Evolutionary conservation across 1,284 basidiomycete genomes (phyloP).

Genomic region (Jaminaea rosea): DNA sequence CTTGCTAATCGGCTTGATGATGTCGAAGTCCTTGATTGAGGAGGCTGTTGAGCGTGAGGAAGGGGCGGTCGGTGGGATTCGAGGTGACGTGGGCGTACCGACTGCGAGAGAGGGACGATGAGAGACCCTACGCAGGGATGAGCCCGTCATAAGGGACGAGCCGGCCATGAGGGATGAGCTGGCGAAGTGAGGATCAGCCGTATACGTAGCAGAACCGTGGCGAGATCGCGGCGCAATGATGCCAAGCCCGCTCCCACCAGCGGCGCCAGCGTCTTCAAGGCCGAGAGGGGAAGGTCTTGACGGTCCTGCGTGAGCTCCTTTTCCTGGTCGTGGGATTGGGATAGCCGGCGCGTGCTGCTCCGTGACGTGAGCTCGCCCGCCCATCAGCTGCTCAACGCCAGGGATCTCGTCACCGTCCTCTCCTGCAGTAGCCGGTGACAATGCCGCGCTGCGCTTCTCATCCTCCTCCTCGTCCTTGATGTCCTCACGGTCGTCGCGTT

Average conservation of each 20-base stretch:
- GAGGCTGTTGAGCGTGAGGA: slow-evolving; percentile 70
- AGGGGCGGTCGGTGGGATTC: slow-evolving; percentile 68
- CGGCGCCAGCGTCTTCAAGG: too few relatives aligned
- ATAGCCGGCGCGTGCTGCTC: slow-evolving; percentile 2
- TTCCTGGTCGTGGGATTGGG: neutral
- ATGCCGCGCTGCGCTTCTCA: too few relatives aligned
- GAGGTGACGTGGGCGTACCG: slow-evolving; percentile 63
- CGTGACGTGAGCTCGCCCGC: slow-evolving; percentile 13
- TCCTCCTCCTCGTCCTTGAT: slow-evolving; percentile 23
- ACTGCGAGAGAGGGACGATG: neutral
- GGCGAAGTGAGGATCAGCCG: too few relatives aligned
- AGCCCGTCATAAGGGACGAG: too few relatives aligned
- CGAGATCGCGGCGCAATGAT: too few relatives aligned
- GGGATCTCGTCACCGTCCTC: slow-evolving; percentile 31
- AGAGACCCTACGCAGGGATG: neutral
- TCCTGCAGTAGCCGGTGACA: too few relatives aligned
- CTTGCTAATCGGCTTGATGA: slow-evolving; percentile 98
- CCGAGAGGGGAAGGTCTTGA: too few relatives aligned
- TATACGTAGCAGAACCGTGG: neutral
- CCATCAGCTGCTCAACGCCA: slow-evolving; percentile 29
- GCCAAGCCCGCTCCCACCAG: too few relatives aligned
- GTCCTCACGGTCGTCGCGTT: slow-evolving; percentile 10
- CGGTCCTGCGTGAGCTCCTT: too few relatives aligned
- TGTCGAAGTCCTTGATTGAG: slow-evolving; percentile 96
- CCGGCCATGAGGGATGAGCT: slow-evolving; percentile 24